These are phyloP conservation scores for Aureobasidium zeae DNA, from an alignment of 2,329 filamentous ascomycete species.

Conservation along the genomic window DNA sequence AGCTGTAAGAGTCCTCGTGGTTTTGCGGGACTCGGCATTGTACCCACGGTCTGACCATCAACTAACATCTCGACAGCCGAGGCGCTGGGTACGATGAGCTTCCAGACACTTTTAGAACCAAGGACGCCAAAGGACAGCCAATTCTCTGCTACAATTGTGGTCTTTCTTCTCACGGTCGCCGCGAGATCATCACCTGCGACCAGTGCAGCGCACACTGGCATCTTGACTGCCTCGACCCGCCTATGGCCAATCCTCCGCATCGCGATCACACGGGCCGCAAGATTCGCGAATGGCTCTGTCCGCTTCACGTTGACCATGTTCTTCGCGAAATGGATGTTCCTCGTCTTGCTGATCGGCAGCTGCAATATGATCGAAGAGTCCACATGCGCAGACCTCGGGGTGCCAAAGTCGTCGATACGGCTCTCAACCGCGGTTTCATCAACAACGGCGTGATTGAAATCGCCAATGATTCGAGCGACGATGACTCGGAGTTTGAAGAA, in stretches of 20 bases:
- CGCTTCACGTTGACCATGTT: conserved; percentile 72
- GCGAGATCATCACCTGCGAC: conserved; percentile 78
- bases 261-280: conserved; percentile 42
- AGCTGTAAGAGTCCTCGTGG: not conserved
- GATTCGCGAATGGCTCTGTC: conserved; percentile 74
- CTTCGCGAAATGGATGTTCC: conserved; percentile 47
- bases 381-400: conserved; percentile 44
- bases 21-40: too few relatives aligned
- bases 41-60: not conserved
- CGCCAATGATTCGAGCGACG: conserved; percentile 34
- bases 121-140: conserved; percentile 62
- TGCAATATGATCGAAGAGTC: conserved; percentile 24
- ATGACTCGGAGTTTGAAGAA: conserved; percentile 39
- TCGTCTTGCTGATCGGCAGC: conserved; percentile 14
- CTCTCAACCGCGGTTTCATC: conserved; percentile 51
- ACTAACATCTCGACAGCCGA: conserved; percentile 20
- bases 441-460: conserved; percentile 42
- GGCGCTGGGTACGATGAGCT: conserved; percentile 38
- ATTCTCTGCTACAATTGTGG: conserved; percentile 73
- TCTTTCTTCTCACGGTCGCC: conserved; percentile 51
- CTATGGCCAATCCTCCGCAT: conserved; percentile 67
- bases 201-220: conserved; percentile 79
- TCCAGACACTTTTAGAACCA: conserved; percentile 28
- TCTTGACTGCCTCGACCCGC: conserved; percentile 81
- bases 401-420: conserved; percentile 38